Conservation (phyloP, 2,329 filamentous ascomycete species). For the Fusarium paranaense region DNA sequence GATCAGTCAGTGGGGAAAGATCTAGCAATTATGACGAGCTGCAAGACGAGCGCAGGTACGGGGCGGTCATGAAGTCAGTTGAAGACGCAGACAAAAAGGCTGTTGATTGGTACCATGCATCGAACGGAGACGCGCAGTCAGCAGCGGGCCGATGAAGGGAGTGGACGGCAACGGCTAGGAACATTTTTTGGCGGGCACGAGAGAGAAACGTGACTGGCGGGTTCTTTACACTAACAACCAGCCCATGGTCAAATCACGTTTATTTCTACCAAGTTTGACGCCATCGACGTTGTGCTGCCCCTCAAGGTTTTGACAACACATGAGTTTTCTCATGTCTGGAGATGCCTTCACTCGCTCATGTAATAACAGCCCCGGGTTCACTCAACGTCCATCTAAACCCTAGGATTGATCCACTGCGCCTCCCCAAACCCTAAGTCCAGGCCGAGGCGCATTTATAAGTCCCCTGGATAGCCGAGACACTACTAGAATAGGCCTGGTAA, state of each 20-base stretch:
- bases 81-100: constrained; percentile 4
- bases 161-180: not conserved
- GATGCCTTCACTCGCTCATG: not conserved
- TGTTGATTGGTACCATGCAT: constrained; percentile 32
- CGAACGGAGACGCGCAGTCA: constrained; percentile 8
- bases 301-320: not conserved
- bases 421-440: constrained; percentile 34
- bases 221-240: constrained; percentile 12
- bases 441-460: constrained; percentile 20
- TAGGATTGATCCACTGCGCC: constrained; percentile 34
- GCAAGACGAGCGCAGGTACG: constrained; percentile 41
- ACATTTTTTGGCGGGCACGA: constrained; percentile 30
- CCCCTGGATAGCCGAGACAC: constrained; percentile 22
- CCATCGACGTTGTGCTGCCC: constrained; percentile 12
- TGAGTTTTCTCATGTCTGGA: not conserved
- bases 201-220: constrained; percentile 25
- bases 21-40: constrained; percentile 33
- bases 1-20: constrained; percentile 11
- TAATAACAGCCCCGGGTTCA: not conserved
- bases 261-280: constrained; percentile 17
- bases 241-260: constrained; percentile 23
- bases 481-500: constrained; percentile 34
- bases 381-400: constrained; percentile 19
- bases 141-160: constrained; percentile 29
- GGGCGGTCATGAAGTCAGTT: constrained; percentile 34